Percentiles rank a stretch among this genome's conserved stretches.
Evolutionary conservation across 768 basidiomycete genomes (phyloP).

Genomic region (Steccherinum ochraceum): DNA sequence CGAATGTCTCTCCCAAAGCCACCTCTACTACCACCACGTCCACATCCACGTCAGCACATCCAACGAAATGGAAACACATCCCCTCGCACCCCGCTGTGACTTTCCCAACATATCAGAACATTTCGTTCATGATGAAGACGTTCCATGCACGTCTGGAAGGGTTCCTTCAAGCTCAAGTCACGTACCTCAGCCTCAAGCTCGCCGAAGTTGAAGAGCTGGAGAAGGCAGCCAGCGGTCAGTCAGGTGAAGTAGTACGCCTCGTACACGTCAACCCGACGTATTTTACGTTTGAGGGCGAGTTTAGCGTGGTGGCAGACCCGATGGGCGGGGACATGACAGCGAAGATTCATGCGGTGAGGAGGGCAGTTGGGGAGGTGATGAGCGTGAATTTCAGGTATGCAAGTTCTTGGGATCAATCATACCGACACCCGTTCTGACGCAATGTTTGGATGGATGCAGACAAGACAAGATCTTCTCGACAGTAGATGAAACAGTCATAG

Average conservation of each 20-base stretch:
- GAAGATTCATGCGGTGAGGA: conserved; percentile 16
- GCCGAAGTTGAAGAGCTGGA: not conserved
- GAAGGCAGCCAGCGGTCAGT: not conserved
- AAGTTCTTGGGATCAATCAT: not conserved
- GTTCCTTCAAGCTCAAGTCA: conserved; percentile 15
- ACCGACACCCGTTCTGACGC: not conserved
- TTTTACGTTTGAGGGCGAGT: conserved; percentile 48
- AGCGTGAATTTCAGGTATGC: conserved; percentile 29
- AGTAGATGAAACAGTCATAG: conserved; percentile 24
- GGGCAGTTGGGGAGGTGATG: conserved; percentile 19
- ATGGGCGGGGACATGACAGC: conserved; percentile 21
- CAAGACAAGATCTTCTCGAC: not conserved
- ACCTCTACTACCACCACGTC: too few relatives aligned
- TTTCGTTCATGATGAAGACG: conserved; percentile 8
- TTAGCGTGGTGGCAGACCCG: conserved; percentile 38
- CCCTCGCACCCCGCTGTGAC: not conserved
- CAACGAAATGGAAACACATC: too few relatives aligned
- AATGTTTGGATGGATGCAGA: not conserved
- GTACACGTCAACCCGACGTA: conserved; percentile 5
- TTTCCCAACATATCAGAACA: conserved; percentile 14
- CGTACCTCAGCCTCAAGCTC: conserved; percentile 16
- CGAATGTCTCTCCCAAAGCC: too few relatives aligned
- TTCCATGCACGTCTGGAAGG: conserved; percentile 12
- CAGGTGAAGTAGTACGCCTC: too few relatives aligned
- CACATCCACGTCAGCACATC: too few relatives aligned